A percentile compares a stretch with the other conserved stretches of the same genome.
Conservation (phyloP, 2,329 filamentous ascomycete species). For the Chrysoporthe cubensis region DNA sequence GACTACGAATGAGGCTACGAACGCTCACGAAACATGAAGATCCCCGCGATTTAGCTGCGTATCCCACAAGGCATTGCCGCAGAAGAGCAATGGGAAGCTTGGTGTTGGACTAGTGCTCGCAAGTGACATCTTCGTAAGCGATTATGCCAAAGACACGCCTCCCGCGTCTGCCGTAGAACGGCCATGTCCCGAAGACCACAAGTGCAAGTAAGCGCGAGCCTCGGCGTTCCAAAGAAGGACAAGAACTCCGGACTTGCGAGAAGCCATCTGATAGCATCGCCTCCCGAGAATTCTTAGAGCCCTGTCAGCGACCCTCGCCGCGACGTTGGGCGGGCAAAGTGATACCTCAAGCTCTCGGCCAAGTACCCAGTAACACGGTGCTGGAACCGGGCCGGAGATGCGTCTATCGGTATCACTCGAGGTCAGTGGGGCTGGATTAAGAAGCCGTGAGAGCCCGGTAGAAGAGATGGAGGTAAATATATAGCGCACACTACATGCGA, state of each 20-base stretch:
- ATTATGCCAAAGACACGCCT: too few relatives aligned
- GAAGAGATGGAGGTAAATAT: neutral
- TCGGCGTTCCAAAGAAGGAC: neutral
- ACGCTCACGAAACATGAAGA: neutral
- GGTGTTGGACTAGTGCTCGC: too few relatives aligned
- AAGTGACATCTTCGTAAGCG: too few relatives aligned
- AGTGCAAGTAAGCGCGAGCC: too few relatives aligned
- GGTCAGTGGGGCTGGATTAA: neutral
- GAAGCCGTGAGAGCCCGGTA: neutral
- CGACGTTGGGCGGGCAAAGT: neutral
- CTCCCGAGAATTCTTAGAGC: too few relatives aligned
- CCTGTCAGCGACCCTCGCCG: neutral
- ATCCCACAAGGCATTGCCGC: neutral
- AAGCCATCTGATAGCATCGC: neutral
- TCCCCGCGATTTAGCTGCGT: neutral
- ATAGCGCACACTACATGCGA: neutral
- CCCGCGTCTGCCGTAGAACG: too few relatives aligned
- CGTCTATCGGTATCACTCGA: neutral
- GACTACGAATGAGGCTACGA: constrained; percentile 21
- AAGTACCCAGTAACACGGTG: neutral
- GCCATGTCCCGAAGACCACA: too few relatives aligned
- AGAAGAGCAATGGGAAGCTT: too few relatives aligned
- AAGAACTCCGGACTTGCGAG: neutral
- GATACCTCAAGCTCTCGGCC: neutral
- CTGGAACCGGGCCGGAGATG: neutral